Percentiles rank a stretch among this genome's conserved stretches.
Evolutionary conservation across 2,329 filamentous ascomycete species (phyloP).

Genomic region (Ambrosiella cleistominuta): DNA sequence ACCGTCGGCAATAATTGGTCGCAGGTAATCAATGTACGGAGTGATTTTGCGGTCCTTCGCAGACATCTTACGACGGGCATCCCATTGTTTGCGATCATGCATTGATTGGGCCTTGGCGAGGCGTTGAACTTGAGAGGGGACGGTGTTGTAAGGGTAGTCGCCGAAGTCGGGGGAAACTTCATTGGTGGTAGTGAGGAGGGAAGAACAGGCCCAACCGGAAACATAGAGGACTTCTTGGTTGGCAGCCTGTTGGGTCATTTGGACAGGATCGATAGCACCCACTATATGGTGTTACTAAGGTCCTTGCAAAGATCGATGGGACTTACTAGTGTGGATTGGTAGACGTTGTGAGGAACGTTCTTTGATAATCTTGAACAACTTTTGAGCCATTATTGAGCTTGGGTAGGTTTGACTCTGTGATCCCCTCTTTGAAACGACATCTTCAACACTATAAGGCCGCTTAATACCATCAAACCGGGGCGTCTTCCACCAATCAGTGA

Average conservation of each 20-base stretch:
- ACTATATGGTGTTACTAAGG: slow-evolving; percentile 32
- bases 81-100: slow-evolving; percentile 93
- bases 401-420: slow-evolving; percentile 75
- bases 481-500: slow-evolving; percentile 78
- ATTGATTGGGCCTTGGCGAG: slow-evolving; percentile 92
- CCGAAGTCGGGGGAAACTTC: slow-evolving; percentile 96
- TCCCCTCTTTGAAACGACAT: slow-evolving; percentile 86
- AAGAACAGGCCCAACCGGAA: slow-evolving; percentile 94
- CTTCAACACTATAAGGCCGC: slow-evolving; percentile 74
- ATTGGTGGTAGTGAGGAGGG: slow-evolving; percentile 80
- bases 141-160: slow-evolving; percentile 97
- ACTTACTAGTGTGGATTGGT: slow-evolving; percentile 79
- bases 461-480: slow-evolving; percentile 78
- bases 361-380: slow-evolving; percentile 77
- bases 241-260: slow-evolving; percentile 96
- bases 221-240: slow-evolving; percentile 94
- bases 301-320: background rate
- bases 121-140: slow-evolving; percentile 93
- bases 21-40: slow-evolving; percentile 79
- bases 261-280: slow-evolving; percentile 95
- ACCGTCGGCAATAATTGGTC: slow-evolving; percentile 89
- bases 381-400: slow-evolving; percentile 85
- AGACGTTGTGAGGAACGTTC: slow-evolving; percentile 61
- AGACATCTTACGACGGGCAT: slow-evolving; percentile 61
- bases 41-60: slow-evolving; percentile 54